Conservation (phyloP, 495 filamentous ascomycete genomes). For the Apiosordaria backusii region DNA sequence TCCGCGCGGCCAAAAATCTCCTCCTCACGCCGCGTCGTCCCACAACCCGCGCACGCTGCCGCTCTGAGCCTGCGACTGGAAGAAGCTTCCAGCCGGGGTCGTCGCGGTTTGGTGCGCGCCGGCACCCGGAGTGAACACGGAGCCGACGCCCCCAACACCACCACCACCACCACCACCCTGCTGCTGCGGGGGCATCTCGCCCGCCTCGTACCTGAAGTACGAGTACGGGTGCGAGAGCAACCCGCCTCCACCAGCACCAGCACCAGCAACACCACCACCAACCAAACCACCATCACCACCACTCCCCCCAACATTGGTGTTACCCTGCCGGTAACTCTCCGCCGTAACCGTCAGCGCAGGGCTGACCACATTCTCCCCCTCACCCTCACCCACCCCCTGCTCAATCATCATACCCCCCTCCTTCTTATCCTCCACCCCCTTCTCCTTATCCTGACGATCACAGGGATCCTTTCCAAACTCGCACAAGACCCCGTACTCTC, state of each 20-base stretch:
- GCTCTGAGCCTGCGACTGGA: background rate
- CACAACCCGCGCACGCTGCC: background rate
- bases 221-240: too few relatives aligned
- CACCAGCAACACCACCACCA: background rate
- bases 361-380: too few relatives aligned
- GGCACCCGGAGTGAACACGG: background rate
- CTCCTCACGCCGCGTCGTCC: too few relatives aligned
- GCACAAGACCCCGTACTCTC: conserved; percentile 24
- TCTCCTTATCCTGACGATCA: background rate
- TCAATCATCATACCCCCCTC: background rate
- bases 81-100: background rate
- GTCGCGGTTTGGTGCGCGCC: background rate
- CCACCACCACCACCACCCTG: background rate
- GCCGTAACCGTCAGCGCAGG: too few relatives aligned
- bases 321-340: background rate
- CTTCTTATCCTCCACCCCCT: background rate
- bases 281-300: too few relatives aligned
- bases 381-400: too few relatives aligned
- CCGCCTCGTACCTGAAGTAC: too few relatives aligned
- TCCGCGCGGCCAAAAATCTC: too few relatives aligned
- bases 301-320: too few relatives aligned
- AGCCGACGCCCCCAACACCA: background rate
- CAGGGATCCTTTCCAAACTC: conserved; percentile 21
- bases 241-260: too few relatives aligned
- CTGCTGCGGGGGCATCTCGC: too few relatives aligned